Evolutionary conservation across 768 basidiomycete species (phyloP), one percentile per base, ranked within the genome.

Genomic region (Auriscalpium vulgare): DNA sequence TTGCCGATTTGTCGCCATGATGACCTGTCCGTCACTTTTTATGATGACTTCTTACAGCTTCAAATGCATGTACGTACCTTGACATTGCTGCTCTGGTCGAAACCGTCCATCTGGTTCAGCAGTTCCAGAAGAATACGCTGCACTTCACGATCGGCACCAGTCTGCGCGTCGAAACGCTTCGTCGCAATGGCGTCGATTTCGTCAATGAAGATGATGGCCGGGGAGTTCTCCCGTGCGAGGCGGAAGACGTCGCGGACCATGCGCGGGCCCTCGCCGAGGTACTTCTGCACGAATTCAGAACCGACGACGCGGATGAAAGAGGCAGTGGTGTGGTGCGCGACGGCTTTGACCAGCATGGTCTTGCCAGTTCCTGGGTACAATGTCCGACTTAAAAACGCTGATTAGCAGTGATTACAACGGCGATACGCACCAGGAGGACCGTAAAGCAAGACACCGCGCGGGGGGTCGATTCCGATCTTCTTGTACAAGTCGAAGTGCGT

Each of bases 191-290:
- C 95, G 63, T 99, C 97, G 63, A 95, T 90, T 66, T 95, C 95
- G 70, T 98, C 97, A 67, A 99, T 98, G 76, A 99, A 99, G 72
- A 99, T 98, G 68, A 99, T 99, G 29, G 93, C 86, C 1, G 97
- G 97, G 0, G 95, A 79, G 68, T 99, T 99, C 72, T 99, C 97
- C 62, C 97, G 79, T 23, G 97, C 97, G 48, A 99, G 83, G 56
- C 97, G 84, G 79, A 99, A 99, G 53, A 99, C 97, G 68, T 99
- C 97, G 66, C 97, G 87, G 61, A 99, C 97, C 97, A 99, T 99
- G 61, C 97, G 91, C 44, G 97, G 97, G 37, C 97, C 97, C 76
- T 99, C 97, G 65, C 97, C 97, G 5, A 99, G 83, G 67, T 99
- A 99, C 71, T 99, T 99, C 75, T 99, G 97, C 9, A 99, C 97